Evolutionary conservation across 257 asterid species (phyloP).

Genomic region (Nicotiana undulata): DNA sequence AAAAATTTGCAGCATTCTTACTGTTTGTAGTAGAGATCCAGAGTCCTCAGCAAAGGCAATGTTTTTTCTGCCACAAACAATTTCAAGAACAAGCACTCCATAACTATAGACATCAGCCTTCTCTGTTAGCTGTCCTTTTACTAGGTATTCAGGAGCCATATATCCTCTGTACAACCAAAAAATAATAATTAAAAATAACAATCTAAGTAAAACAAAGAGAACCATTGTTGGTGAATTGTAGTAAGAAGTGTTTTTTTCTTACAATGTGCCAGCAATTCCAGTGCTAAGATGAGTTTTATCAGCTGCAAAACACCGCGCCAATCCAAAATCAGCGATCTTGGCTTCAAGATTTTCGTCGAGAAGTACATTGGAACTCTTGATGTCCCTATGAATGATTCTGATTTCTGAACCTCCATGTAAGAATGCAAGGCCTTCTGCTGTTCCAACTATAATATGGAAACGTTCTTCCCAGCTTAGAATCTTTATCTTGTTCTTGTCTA

Average conservation of each 20-base stretch:
- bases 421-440: conserved; percentile 78
- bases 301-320: conserved; percentile 66
- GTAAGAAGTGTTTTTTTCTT: conserved; percentile 16
- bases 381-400: conserved; percentile 81
- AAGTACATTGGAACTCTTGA: conserved; percentile 79
- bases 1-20: conserved; percentile 16
- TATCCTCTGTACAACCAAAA: conserved; percentile 55
- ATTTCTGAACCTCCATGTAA: conserved; percentile 58
- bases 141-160: conserved; percentile 95
- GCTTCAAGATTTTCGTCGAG: conserved; percentile 61
- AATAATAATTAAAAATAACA: neutral
- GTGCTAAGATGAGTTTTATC: conserved; percentile 89
- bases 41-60: conserved; percentile 58
- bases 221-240: neutral
- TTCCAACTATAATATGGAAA: conserved; percentile 53
- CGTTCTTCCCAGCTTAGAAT: conserved; percentile 72
- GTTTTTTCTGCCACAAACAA: conserved; percentile 66
- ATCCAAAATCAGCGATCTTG: conserved; percentile 87
- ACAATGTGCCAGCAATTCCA: conserved; percentile 94
- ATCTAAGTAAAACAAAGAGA: neutral
- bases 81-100: conserved; percentile 84
- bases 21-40: conserved; percentile 70
- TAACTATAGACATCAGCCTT: conserved; percentile 85
- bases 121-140: conserved; percentile 93
- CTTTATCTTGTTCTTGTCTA: conserved; percentile 48